Percentiles rank a stretch among this genome's conserved stretches.
phyloP scores from a whole-genome alignment of 164 flowering plant species.

The Magnolia changhungtana region DNA sequence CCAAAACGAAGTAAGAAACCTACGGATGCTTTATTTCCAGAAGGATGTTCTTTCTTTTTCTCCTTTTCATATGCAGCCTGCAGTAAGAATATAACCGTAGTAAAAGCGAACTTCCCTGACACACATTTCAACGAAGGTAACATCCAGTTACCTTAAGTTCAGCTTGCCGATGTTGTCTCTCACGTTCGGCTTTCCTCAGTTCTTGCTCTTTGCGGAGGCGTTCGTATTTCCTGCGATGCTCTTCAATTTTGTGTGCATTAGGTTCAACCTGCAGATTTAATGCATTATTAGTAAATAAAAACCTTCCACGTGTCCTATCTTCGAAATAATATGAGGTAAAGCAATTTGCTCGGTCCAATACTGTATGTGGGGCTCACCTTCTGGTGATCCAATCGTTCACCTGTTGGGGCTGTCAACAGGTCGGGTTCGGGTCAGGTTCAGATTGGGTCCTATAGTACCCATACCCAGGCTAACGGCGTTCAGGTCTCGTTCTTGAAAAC shows the following conservation, averaged over 20 bases:
- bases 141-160: slow-evolving; percentile 55
- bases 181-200: slow-evolving; percentile 49
- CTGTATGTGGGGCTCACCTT: too few species aligned
- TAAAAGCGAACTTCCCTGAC: not conserved
- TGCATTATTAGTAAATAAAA: slow-evolving; percentile 3
- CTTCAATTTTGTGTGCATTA: slow-evolving; percentile 80
- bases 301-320: not conserved
- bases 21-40: slow-evolving; percentile 19
- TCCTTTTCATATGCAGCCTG: slow-evolving; percentile 17
- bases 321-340: not conserved
- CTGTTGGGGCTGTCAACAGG: too few species aligned
- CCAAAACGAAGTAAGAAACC: slow-evolving; percentile 9
- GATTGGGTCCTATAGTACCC: too few species aligned
- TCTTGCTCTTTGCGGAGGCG: slow-evolving; percentile 63
- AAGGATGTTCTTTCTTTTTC: slow-evolving; percentile 10
- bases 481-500: too few species aligned
- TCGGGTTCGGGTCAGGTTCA: too few species aligned
- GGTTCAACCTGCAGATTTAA: slow-evolving; percentile 71
- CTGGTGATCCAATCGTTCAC: too few species aligned
- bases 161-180: slow-evolving; percentile 54
- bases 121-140: not conserved
- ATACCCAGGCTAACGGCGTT: too few species aligned
- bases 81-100: slow-evolving; percentile 1
- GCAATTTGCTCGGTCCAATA: not conserved
- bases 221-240: slow-evolving; percentile 84